Evolutionary conservation across 2,329 filamentous ascomycete species (phyloP).

Genomic region (Botrytis byssoidea): DNA sequence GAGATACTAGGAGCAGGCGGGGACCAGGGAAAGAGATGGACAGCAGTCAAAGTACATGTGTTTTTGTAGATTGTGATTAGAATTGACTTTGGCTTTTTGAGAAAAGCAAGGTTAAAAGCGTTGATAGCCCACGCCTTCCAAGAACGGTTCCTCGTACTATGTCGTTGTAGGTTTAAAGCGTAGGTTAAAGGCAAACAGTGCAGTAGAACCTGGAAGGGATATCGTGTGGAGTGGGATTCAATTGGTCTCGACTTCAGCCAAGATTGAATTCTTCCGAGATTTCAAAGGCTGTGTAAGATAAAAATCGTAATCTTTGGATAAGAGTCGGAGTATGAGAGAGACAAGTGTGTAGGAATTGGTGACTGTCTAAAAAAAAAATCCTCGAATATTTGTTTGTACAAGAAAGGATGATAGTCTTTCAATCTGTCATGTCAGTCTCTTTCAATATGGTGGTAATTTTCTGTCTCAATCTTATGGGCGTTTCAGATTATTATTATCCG

Average conservation of each 20-base stretch:
- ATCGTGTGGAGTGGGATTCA: constrained; percentile 7
- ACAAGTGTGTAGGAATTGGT: background rate
- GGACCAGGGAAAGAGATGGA: background rate
- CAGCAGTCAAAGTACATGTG: background rate
- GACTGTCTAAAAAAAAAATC: background rate
- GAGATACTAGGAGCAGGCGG: background rate
- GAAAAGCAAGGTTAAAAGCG: background rate
- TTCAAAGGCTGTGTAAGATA: constrained; percentile 1
- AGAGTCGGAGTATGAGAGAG: background rate
- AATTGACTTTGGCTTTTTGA: background rate
- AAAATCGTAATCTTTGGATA: background rate
- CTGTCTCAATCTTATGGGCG: background rate
- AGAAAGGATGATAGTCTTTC: background rate
- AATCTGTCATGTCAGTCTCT: background rate
- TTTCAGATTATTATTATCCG: background rate
- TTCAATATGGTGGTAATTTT: background rate
- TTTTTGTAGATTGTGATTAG: background rate
- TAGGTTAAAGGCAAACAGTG: background rate
- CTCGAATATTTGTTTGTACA: background rate
- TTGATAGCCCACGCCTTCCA: constrained; percentile 14
- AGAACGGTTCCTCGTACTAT: constrained; percentile 17
- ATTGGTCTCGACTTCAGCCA: constrained; percentile 18
- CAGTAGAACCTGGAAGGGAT: background rate
- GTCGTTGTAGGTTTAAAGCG: background rate
- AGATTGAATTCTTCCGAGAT: constrained; percentile 9